phyloP scores from a whole-genome alignment of 495 filamentous ascomycete genomes.

The Penicillium roqueforti region DNA sequence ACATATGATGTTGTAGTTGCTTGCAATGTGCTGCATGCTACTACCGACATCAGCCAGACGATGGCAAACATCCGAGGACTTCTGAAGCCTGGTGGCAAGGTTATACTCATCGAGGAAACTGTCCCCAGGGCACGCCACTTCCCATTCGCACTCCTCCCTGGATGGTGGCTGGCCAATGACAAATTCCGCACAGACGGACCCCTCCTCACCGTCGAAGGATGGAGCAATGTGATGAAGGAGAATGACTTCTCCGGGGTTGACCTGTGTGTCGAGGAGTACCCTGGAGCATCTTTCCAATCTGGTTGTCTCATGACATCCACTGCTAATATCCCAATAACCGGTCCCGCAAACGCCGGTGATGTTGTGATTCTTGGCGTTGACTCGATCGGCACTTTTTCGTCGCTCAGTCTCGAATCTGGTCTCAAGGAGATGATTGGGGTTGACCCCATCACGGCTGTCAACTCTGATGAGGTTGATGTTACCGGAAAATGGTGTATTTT shows the following conservation, averaged over 20 bases:
- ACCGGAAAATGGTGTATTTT: conserved; percentile 35
- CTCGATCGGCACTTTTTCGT: conserved; percentile 12
- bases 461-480: conserved; percentile 13
- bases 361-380: conserved; percentile 20
- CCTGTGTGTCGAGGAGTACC: conserved; percentile 22
- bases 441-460: background rate
- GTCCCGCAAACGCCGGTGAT: conserved; percentile 18
- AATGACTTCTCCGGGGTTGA: conserved; percentile 26
- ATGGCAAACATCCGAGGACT: conserved; percentile 40
- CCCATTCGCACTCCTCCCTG: conserved; percentile 26
- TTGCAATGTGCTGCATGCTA: conserved; percentile 51
- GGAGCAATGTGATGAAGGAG: conserved; percentile 21
- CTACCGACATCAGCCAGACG: conserved; percentile 40
- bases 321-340: conserved; percentile 10
- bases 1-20: conserved; percentile 51
- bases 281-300: conserved; percentile 21
- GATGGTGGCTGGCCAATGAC: conserved; percentile 30
- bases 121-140: conserved; percentile 21
- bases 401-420: conserved; percentile 10
- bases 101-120: conserved; percentile 29
- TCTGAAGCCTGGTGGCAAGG: conserved; percentile 32
- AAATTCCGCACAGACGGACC: conserved; percentile 20
- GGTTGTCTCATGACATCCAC: conserved; percentile 25
- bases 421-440: conserved; percentile 15
- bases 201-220: conserved; percentile 20